Conservation (phyloP, 495 filamentous ascomycete genomes). For the Tuber borchii region DNA sequence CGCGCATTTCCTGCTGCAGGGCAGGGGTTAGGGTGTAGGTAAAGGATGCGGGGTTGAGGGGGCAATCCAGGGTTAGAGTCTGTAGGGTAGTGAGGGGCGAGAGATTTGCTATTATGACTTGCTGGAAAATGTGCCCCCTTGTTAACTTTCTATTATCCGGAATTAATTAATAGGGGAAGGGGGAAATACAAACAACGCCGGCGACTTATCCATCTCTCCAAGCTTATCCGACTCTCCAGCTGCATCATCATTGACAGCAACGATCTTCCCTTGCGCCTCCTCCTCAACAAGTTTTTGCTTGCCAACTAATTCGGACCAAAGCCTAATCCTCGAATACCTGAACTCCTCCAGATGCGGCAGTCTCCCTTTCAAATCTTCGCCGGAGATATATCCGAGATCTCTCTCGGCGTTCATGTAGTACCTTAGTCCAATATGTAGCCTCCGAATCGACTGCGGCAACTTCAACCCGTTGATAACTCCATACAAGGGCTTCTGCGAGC, state of each 20-base stretch:
- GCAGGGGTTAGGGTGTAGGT: neutral
- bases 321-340: constrained; percentile 11
- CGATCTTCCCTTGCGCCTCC: neutral
- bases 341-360: constrained; percentile 7
- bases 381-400: neutral
- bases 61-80: constrained; percentile 12
- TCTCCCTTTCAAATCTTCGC: neutral
- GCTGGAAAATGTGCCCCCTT: neutral
- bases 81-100: constrained; percentile 11
- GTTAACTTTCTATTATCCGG: neutral
- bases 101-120: constrained; percentile 7
- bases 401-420: neutral
- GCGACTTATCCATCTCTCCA: neutral
- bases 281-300: neutral
- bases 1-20: neutral
- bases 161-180: neutral
- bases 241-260: neutral
- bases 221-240: neutral
- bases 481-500: neutral
- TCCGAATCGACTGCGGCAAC: neutral
- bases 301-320: neutral
- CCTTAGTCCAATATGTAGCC: constrained; percentile 5
- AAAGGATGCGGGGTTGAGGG: constrained; percentile 17
- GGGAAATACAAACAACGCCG: neutral
- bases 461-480: neutral